Evolutionary conservation across 192 early-diverging fungal genomes (phyloP), one percentile per base, ranked within the genome.

Genomic region (Polychytrium aggregatum): DNA sequence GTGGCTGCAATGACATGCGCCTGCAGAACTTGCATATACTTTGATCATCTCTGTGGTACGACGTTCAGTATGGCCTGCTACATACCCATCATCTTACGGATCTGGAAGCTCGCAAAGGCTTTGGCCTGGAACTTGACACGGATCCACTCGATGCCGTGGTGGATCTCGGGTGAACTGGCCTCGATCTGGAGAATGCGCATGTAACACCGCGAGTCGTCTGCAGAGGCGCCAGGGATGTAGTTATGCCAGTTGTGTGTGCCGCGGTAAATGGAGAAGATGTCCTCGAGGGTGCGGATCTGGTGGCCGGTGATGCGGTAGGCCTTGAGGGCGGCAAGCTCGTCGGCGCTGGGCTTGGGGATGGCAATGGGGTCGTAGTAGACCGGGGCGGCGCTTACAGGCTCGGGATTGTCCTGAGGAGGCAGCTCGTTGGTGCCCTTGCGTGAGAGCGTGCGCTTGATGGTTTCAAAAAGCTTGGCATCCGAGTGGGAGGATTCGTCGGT

Each of bases 201-300:
- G 50, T 41, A 65, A 37, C 55, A 56, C 7, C 63, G 21, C 18
- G 53, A 37, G 36, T 65, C 63, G 33, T 59, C 57, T 4, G 46
- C 13, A 20, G 35, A 20, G 3, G 57, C 51, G 44, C 50, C 50
- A 4, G 63, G 63, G 22, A 65, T 60, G 39, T 59, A 65, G 53
- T 65, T 65, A 53, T 65, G 63, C 31, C 29, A 65, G 41, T 65
- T 65, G 53, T 65, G 63, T 0, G 63, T 65, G 17, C 63, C 63
- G 16, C 52, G 25, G 49, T 39, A 65, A 25, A 65, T 45, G 1
- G 53, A 41, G 6, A 41, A 7, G 22, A 61, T 61, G 41, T 36
- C 26, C 4, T 42, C 37, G 42, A 65, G 41, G 37, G 45, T 51
- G 6, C 47, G 36, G 24, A 45, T 37, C 57, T 65, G 57, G 26